phyloP scores from a whole-genome alignment of 495 filamentous ascomycete genomes.

The Staphylotrichum longicolle region DNA sequence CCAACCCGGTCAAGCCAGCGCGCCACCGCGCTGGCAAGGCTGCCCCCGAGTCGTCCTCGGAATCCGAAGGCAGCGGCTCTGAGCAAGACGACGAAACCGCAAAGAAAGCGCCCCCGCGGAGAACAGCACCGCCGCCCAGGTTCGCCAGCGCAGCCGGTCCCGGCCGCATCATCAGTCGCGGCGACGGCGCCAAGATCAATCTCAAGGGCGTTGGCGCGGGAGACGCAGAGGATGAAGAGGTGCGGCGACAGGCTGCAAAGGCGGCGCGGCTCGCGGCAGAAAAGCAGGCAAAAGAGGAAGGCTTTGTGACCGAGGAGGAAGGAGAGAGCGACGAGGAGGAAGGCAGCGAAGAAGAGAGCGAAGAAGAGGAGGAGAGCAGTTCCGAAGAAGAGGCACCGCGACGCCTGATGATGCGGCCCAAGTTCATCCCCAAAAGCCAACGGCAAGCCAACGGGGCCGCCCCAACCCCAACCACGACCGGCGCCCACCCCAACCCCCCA shows the following conservation, averaged over 20 bases:
- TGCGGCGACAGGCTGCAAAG: constrained; percentile 42
- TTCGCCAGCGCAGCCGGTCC: constrained; percentile 54
- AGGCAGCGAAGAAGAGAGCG: constrained; percentile 54
- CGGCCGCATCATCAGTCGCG: constrained; percentile 51
- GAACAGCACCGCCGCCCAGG: constrained; percentile 55
- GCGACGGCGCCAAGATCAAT: constrained; percentile 66
- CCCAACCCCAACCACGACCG: constrained; percentile 18
- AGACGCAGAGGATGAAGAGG: constrained; percentile 48
- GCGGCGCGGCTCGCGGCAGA: constrained; percentile 43
- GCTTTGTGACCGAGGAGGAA: constrained; percentile 66
- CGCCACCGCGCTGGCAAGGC: constrained; percentile 87
- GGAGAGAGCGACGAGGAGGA: constrained; percentile 46
- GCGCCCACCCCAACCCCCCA: constrained; percentile 7
- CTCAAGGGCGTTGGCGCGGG: constrained; percentile 51
- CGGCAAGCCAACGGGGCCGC: constrained; percentile 46
- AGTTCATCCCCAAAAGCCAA: constrained; percentile 84
- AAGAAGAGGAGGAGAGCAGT: constrained; percentile 53
- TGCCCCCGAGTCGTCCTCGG: constrained; percentile 61
- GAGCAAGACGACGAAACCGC: constrained; percentile 38
- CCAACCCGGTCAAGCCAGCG: constrained; percentile 77
- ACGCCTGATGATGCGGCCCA: constrained; percentile 76
- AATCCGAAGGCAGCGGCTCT: constrained; percentile 56
- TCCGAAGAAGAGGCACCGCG: constrained; percentile 68
- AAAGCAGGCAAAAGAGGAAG: constrained; percentile 62
- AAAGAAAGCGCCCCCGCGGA: constrained; percentile 34